Evolutionary conservation across 306 rosid species (phyloP).

Genomic region (Luffa aegyptiaca): DNA sequence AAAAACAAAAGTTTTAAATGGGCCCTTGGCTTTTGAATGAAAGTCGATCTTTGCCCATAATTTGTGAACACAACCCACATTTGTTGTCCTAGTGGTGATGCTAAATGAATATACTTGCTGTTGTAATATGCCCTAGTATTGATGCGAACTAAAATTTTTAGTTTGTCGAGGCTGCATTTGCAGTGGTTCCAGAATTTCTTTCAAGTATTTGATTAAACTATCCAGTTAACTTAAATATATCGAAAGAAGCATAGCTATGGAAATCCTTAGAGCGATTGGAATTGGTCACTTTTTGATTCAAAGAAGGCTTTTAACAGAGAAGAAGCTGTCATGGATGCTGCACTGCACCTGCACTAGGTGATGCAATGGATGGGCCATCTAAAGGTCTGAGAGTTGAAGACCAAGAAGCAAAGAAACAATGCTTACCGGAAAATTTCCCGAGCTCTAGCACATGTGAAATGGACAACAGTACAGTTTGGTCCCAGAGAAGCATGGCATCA

Average conservation of each 20-base stretch:
- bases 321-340: conserved; percentile 81
- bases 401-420: conserved; percentile 27
- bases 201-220: background rate
- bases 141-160: background rate
- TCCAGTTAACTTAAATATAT: background rate
- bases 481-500: conserved; percentile 44
- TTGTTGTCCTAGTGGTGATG: background rate
- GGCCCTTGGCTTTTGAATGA: background rate
- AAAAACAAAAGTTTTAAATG: background rate
- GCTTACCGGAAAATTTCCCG: conserved; percentile 54
- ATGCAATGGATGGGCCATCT: conserved; percentile 34
- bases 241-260: background rate
- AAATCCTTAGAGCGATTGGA: conserved; percentile 14
- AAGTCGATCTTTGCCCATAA: background rate
- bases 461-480: conserved; percentile 39
- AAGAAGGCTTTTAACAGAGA: conserved; percentile 75
- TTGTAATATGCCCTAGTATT: background rate
- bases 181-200: background rate
- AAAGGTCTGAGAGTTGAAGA: conserved; percentile 34
- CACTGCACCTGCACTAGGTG: conserved; percentile 24
- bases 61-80: background rate
- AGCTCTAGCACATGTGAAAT: conserved; percentile 60
- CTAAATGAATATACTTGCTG: background rate
- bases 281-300: conserved; percentile 39
- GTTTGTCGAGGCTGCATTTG: background rate